phyloP scores from a whole-genome alignment of 1,139 yeast genomes.

The Diutina scorzettiae region DNA sequence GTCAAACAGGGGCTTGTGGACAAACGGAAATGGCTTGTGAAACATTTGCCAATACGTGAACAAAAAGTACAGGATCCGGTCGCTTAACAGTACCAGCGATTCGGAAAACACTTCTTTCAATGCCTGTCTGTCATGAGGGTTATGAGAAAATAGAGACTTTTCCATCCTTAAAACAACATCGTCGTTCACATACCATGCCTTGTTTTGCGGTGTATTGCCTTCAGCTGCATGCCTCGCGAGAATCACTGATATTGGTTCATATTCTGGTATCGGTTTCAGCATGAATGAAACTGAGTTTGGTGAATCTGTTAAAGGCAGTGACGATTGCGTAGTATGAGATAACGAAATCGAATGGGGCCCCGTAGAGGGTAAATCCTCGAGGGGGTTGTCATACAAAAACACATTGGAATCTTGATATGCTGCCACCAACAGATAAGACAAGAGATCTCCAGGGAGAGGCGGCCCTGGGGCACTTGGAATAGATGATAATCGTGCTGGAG shows the following conservation, averaged over 20 bases:
- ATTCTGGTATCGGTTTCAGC: neutral
- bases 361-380: neutral
- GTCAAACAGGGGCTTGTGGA: conserved; percentile 11
- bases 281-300: neutral
- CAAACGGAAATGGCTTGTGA: conserved; percentile 10
- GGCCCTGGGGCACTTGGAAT: no score
- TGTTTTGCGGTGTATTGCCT: neutral
- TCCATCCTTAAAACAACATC: neutral
- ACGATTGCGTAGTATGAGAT: neutral
- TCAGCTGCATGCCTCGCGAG: neutral
- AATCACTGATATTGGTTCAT: neutral
- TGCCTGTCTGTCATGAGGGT: neutral
- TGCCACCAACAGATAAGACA: no score
- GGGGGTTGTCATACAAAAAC: neutral
- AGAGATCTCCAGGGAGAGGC: no score
- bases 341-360: neutral
- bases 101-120: neutral
- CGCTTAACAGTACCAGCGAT: neutral
- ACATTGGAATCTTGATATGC: neutral
- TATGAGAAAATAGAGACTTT: neutral
- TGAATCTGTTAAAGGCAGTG: neutral
- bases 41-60: conserved; percentile 11
- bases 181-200: conserved; percentile 1
- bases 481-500: no score
- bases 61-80: conserved; percentile 8